Evolutionary conservation across 148 eudicot genomes (phyloP).

Genomic region (Nyssa sinensis): DNA sequence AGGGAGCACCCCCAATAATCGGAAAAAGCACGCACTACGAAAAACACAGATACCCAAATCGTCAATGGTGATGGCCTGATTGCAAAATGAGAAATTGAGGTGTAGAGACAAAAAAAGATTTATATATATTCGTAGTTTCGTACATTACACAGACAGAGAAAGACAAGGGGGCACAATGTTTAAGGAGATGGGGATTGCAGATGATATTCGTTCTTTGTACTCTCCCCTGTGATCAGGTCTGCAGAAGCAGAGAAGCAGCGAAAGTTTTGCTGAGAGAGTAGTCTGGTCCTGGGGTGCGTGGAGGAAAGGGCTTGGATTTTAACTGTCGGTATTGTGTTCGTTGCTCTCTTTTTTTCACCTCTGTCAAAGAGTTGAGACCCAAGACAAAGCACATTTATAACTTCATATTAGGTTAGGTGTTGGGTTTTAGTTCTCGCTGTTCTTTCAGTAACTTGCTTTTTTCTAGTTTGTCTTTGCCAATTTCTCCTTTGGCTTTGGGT

Average conservation of each 20-base stretch:
- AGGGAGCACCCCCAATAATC: constrained; percentile 11
- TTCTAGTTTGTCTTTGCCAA: too few species aligned
- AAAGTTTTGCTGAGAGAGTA: constrained; percentile 13
- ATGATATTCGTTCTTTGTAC: constrained; percentile 9
- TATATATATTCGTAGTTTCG: not conserved
- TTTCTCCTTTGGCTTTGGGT: not conserved
- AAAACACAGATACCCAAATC: constrained; percentile 26
- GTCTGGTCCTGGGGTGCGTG: too few species aligned
- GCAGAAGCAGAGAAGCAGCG: constrained; percentile 10
- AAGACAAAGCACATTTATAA: too few species aligned
- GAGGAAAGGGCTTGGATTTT: constrained; percentile 4
- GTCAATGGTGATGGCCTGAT: not conserved
- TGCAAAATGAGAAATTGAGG: constrained; percentile 2
- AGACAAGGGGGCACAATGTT: constrained; percentile 19
- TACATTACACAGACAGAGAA: too few species aligned
- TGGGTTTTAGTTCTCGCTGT: not conserved
- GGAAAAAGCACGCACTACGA: constrained; percentile 28
- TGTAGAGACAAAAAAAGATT: constrained; percentile 5
- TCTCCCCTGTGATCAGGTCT: constrained; percentile 10
- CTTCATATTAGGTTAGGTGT: not conserved
- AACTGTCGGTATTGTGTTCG: constrained; percentile 13
- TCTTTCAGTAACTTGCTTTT: not conserved
- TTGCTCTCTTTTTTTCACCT: not conserved
- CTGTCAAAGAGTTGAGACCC: not conserved
- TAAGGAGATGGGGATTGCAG: constrained; percentile 11